These are phyloP conservation scores for Conticribra weissflogii DNA, from an alignment of 108 stramenopile species.

Conservation along the genomic window DNA sequence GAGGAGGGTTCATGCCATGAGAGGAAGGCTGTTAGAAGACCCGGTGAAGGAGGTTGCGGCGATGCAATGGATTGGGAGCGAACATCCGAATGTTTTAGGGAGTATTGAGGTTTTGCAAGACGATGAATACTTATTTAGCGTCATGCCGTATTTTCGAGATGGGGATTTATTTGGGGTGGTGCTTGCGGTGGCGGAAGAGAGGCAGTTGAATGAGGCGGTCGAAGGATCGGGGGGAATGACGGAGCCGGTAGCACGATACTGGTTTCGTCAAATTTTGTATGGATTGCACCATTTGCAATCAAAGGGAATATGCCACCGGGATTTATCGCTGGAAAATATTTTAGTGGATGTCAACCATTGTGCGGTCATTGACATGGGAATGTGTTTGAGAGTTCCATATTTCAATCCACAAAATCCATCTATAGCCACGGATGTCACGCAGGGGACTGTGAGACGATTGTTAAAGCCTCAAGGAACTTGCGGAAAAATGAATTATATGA, in stretches of 20 bases:
- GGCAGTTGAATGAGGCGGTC: constrained; percentile 47
- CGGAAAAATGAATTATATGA: constrained; percentile 97
- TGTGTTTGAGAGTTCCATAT: constrained; percentile 93
- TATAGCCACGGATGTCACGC: constrained; percentile 55
- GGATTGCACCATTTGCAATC: constrained; percentile 88
- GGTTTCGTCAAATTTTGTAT: constrained; percentile 89
- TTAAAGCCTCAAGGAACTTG: constrained; percentile 87
- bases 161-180: constrained; percentile 92
- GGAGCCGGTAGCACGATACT: constrained; percentile 83
- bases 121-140: constrained; percentile 78
- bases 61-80: constrained; percentile 81
- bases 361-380: constrained; percentile 94
- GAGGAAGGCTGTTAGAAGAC: constrained; percentile 86
- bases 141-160: constrained; percentile 90
- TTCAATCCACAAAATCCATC: constrained; percentile 34
- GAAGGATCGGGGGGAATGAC: constrained; percentile 82
- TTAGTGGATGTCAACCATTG: constrained; percentile 78
- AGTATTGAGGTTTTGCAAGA: constrained; percentile 83
- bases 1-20: constrained; percentile 75
- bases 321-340: constrained; percentile 91
- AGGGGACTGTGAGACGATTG: constrained; percentile 65
- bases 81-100: constrained; percentile 78
- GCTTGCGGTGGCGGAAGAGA: constrained; percentile 72
- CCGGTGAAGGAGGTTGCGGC: constrained; percentile 91
- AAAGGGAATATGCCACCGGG: constrained; percentile 89